These are phyloP conservation scores for Cladosporium austrohemisphaericum DNA, from an alignment of 2,329 filamentous ascomycete species.

Conservation along the genomic window DNA sequence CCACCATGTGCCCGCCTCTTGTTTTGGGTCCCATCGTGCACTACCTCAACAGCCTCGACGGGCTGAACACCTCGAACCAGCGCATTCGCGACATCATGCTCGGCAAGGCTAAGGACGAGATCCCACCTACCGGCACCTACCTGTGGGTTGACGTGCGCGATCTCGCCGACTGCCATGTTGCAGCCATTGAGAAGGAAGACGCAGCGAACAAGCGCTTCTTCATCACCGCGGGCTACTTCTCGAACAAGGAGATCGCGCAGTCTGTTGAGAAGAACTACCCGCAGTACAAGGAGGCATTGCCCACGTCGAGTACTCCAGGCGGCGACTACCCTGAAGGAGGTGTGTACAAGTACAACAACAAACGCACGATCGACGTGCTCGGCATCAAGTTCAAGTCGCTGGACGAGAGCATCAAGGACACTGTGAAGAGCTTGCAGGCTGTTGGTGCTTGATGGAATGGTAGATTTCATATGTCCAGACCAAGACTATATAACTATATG, in stretches of 20 bases:
- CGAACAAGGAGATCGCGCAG: conserved; percentile 56
- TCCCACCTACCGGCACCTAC: conserved; percentile 55
- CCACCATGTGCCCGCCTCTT: conserved; percentile 49
- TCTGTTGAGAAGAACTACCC: conserved; percentile 56
- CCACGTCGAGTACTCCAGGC: conserved; percentile 38
- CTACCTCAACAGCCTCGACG: conserved; percentile 59
- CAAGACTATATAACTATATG: background rate
- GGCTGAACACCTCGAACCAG: conserved; percentile 70
- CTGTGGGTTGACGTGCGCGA: conserved; percentile 50
- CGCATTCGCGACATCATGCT: conserved; percentile 61
- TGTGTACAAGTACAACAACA: conserved; percentile 56
- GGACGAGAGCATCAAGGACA: conserved; percentile 58
- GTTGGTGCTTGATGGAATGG: conserved; percentile 41
- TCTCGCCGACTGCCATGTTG: conserved; percentile 61
- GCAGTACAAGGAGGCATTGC: conserved; percentile 48
- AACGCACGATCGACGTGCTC: conserved; percentile 52
- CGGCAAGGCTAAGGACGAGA: conserved; percentile 56
- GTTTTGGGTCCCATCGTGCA: conserved; percentile 53
- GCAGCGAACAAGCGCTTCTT: conserved; percentile 63
- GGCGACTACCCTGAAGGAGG: conserved; percentile 48
- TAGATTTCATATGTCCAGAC: background rate
- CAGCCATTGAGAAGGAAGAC: conserved; percentile 53
- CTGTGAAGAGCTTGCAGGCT: conserved; percentile 59
- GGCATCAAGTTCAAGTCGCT: conserved; percentile 58
- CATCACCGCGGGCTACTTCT: conserved; percentile 57